A percentile compares a stretch with the other conserved stretches of the same genome.
Conservation (phyloP, 768 basidiomycete genomes). For the Lactarius quietus region DNA sequence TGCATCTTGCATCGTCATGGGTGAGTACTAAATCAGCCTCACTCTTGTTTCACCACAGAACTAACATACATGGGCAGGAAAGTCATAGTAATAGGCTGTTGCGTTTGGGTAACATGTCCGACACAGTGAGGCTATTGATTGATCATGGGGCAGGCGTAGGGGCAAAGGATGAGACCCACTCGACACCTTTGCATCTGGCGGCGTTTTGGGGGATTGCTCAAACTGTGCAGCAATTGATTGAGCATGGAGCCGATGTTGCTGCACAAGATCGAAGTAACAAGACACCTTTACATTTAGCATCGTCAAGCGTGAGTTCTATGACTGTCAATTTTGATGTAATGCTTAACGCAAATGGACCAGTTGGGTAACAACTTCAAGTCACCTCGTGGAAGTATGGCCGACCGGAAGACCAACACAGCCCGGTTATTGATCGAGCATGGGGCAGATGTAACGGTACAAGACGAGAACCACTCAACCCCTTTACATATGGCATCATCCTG, state of each 20-base stretch:
- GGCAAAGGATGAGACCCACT: neutral
- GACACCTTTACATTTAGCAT: neutral
- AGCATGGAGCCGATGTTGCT: neutral
- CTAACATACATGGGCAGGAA: neutral
- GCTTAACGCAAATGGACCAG: neutral
- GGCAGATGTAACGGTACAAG: neutral
- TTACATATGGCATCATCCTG: neutral
- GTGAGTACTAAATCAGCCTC: neutral
- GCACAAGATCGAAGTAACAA: neutral
- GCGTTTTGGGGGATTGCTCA: neutral
- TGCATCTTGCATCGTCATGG: neutral
- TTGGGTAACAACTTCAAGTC: neutral
- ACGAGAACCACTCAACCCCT: neutral
- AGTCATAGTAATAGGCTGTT: too few species aligned
- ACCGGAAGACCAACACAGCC: neutral
- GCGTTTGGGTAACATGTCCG: too few species aligned
- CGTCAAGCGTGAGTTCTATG: neutral
- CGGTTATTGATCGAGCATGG: neutral
- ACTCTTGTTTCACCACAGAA: neutral
- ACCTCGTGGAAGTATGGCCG: fast-evolving
- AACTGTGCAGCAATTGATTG: neutral
- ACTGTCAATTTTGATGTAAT: neutral
- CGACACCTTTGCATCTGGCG: neutral
- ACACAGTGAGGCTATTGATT: neutral
- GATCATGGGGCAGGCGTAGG: neutral